Conservation (phyloP, 2,329 filamentous ascomycete species). For the Talaromyces marneffei region DNA sequence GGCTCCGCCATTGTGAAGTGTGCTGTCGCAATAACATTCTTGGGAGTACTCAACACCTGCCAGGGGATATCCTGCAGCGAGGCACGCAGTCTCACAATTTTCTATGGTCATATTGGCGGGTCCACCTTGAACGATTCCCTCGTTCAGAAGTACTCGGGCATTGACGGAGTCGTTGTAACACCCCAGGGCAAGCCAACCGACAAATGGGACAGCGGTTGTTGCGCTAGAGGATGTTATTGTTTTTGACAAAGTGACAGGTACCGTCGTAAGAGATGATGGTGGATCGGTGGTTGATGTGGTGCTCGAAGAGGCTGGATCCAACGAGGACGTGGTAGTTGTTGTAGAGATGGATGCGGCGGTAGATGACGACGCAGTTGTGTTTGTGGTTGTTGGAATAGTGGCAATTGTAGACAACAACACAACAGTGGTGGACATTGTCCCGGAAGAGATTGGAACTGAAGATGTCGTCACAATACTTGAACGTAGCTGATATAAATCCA, state of each 20-base stretch:
- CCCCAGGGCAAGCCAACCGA: neutral
- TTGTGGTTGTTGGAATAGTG: neutral
- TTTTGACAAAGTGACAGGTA: neutral
- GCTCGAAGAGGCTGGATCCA: neutral
- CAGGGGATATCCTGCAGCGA: neutral
- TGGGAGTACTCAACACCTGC: neutral
- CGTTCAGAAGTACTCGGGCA: neutral
- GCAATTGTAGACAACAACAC: neutral
- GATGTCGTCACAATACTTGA: neutral
- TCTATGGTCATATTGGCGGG: neutral
- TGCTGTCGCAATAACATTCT: neutral
- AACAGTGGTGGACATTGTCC: neutral
- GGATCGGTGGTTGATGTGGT: neutral
- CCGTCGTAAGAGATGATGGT: neutral
- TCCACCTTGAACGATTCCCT: neutral
- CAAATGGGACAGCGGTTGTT: neutral
- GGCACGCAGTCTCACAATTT: neutral
- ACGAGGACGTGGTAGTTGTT: neutral
- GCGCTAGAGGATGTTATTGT: neutral
- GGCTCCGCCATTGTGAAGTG: neutral
- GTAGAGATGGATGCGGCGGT: neutral
- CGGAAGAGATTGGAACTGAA: neutral
- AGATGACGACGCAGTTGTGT: neutral
- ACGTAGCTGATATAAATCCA: slow-evolving; percentile 3
- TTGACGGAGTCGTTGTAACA: neutral